phyloP scores from a whole-genome alignment of 371 early-diverging fungal genomes.

The Entomophthora muscae region DNA sequence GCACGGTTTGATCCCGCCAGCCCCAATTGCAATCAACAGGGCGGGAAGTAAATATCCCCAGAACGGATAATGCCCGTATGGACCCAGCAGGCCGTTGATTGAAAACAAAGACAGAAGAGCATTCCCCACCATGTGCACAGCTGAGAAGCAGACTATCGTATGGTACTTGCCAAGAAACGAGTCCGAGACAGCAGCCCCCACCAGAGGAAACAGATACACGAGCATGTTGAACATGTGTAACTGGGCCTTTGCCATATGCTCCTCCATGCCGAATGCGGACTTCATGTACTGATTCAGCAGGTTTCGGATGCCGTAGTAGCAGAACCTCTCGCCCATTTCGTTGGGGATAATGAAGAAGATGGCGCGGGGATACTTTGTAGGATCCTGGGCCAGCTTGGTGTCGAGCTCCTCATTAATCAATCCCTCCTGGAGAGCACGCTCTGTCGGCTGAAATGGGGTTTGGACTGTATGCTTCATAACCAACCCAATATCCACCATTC shows the following conservation, averaged over 20 bases:
- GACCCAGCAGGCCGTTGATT: slow-evolving; percentile 1
- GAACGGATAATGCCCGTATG: no score
- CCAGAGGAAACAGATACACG: slow-evolving; percentile 40
- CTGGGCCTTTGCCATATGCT: no score
- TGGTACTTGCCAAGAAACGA: no score
- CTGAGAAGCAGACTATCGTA: no score
- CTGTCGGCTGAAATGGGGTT: no score
- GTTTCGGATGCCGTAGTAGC: slow-evolving; percentile 11
- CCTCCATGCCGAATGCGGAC: no score
- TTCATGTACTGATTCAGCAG: slow-evolving; percentile 13
- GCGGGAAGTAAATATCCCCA: not conserved
- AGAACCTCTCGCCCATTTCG: slow-evolving; percentile 14
- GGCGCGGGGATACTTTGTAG: slow-evolving; percentile 10
- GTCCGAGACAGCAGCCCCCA: slow-evolving; percentile 33
- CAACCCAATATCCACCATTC: no score
- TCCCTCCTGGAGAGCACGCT: no score
- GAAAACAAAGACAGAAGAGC: slow-evolving; percentile 5
- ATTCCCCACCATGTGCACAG: slow-evolving; percentile 7
- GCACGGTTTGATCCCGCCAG: slow-evolving; percentile 33
- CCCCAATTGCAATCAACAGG: slow-evolving; percentile 14
- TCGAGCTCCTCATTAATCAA: slow-evolving; percentile 9
- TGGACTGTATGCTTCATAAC: no score
- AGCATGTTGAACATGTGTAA: slow-evolving; percentile 12
- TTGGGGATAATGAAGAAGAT: slow-evolving; percentile 13
- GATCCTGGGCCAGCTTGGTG: not conserved